Percentiles rank a stretch among this genome's conserved stretches.
Conservation (phyloP, 2,329 filamentous ascomycete genomes). For the Aaosphaeria arxii region DNA sequence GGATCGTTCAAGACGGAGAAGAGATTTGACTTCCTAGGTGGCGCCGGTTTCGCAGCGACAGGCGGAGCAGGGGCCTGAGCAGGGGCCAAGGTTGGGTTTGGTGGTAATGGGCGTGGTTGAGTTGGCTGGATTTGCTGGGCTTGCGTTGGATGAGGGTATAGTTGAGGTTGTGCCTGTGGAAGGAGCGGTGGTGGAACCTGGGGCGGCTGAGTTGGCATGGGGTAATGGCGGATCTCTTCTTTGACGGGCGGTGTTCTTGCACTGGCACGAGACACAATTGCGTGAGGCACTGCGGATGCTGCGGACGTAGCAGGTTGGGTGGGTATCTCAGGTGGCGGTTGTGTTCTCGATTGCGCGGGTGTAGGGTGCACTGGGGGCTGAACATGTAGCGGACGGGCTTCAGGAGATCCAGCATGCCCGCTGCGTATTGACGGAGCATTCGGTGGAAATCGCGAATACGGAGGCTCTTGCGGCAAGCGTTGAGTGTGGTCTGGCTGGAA, state of each 20-base stretch:
- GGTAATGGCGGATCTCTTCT: constrained; percentile 29
- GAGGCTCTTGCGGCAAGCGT: constrained; percentile 29
- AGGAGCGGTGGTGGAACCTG: constrained; percentile 4
- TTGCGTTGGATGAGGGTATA: constrained; percentile 10
- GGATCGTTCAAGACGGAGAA: constrained; percentile 37
- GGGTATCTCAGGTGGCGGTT: constrained; percentile 17
- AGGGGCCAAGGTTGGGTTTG: constrained; percentile 1
- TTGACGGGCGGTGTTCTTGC: constrained; percentile 32
- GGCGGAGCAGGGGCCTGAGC: constrained; percentile 16
- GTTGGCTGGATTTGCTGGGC: constrained; percentile 3
- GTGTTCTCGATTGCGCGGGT: constrained; percentile 20
- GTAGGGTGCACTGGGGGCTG: constrained; percentile 27
- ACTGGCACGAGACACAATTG: constrained; percentile 17
- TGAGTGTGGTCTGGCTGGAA: constrained; percentile 21
- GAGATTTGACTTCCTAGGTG: constrained; percentile 37
- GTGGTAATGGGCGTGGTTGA: constrained; percentile 8
- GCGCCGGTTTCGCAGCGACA: constrained; percentile 24
- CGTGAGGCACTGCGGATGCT: constrained; percentile 21
- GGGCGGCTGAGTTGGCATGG: constrained; percentile 7
- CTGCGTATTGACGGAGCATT: constrained; percentile 25
- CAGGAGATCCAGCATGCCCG: constrained; percentile 26
- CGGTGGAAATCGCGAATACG: constrained; percentile 15
- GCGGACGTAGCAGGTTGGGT: constrained; percentile 12
- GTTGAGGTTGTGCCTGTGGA: constrained; percentile 5
- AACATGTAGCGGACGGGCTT: constrained; percentile 24